Evolutionary conservation across 768 basidiomycete genomes (phyloP).

Genomic region (Leucocoprinus sp.): DNA sequence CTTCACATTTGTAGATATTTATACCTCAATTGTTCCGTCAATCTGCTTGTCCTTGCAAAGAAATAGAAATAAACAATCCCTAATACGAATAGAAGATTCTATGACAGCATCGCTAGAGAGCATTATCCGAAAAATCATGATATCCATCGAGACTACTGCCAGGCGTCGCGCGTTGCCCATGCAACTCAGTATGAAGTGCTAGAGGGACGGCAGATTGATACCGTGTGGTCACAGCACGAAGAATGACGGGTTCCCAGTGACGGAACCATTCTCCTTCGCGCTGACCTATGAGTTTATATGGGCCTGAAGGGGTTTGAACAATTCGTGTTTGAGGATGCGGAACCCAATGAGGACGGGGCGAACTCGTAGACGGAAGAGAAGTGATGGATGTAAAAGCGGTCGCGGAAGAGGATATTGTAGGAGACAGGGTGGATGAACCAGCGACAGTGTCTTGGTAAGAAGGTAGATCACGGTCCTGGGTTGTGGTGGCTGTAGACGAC

Average conservation of each 20-base stretch:
- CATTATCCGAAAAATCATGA: constrained; percentile 3
- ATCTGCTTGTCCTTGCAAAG: too few species aligned
- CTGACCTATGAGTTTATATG: constrained; percentile 42
- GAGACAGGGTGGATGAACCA: constrained; percentile 1
- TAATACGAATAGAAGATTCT: too few species aligned
- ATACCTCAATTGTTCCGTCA: too few species aligned
- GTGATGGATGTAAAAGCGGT: background rate
- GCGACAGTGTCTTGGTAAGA: constrained; percentile 12
- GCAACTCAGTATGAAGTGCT: constrained; percentile 6
- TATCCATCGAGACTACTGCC: constrained; percentile 22
- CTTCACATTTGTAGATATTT: too few species aligned
- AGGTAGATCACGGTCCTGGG: constrained; percentile 6
- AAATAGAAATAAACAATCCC: too few species aligned
- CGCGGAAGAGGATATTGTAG: background rate
- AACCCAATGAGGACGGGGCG: too few species aligned
- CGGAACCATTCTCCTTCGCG: constrained; percentile 76
- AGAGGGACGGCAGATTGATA: constrained; percentile 33
- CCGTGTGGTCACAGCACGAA: constrained; percentile 42
- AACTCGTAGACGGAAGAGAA: background rate
- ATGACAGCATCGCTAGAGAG: too few species aligned
- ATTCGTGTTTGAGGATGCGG: constrained; percentile 14
- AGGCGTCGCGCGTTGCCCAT: constrained; percentile 9
- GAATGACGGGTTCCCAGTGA: constrained; percentile 66
- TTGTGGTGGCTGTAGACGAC: background rate
- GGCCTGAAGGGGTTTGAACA: constrained; percentile 26